These are phyloP conservation scores for Candida chauliodis DNA, from an alignment of 805 yeast species.

Conservation along the genomic window DNA sequence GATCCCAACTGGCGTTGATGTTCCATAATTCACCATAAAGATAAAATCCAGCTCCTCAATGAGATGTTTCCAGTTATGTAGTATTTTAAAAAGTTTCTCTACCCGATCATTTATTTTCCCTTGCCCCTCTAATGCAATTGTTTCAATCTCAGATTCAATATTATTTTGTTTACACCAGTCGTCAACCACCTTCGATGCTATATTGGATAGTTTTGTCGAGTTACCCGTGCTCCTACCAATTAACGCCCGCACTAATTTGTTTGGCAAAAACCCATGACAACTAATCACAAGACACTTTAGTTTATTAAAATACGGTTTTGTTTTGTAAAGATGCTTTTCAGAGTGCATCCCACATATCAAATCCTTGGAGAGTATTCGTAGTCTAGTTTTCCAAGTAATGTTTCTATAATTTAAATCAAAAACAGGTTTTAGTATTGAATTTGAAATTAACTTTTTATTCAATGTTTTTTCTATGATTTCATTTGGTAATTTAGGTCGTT, in stretches of 20 bases:
- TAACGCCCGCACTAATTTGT: constrained; percentile 32
- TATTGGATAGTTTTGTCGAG: constrained; percentile 24
- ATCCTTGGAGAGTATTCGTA: constrained; percentile 21
- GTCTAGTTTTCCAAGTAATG: constrained; percentile 20
- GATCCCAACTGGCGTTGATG: constrained; percentile 31
- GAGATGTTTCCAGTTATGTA: constrained; percentile 31
- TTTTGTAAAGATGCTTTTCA: constrained; percentile 25
- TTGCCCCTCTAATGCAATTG: constrained; percentile 40
- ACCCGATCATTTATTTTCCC: constrained; percentile 32
- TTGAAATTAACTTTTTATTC: not conserved
- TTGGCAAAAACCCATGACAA: constrained; percentile 39
- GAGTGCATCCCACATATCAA: constrained; percentile 18
- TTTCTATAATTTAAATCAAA: constrained; percentile 21
- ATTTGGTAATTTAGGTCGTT: constrained; percentile 31
- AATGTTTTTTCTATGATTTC: constrained; percentile 17
- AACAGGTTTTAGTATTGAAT: constrained; percentile 12
- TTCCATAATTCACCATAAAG: constrained; percentile 31
- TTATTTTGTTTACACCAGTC: constrained; percentile 21
- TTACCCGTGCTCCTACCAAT: constrained; percentile 38
- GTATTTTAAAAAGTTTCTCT: constrained; percentile 19
- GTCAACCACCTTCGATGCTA: constrained; percentile 26
- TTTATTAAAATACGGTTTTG: constrained; percentile 7
- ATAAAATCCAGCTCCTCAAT: constrained; percentile 30
- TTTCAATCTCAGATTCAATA: constrained; percentile 21
- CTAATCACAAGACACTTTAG: constrained; percentile 28